Evolutionary conservation across 169 alveolate species (phyloP).

Genomic region (Plasmodium malariae): DNA sequence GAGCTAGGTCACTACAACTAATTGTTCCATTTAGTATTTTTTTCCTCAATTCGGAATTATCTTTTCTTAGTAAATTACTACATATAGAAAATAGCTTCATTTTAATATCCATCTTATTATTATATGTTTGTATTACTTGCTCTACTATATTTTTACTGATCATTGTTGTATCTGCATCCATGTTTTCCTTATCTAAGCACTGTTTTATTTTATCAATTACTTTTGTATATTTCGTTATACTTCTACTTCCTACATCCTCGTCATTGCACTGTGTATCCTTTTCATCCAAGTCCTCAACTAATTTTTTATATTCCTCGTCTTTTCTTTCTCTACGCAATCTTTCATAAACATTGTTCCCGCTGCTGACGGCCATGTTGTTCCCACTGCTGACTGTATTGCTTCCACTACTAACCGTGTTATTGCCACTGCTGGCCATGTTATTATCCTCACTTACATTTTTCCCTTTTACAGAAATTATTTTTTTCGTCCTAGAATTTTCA

Average conservation of each 20-base stretch:
- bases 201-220: constrained; percentile 62
- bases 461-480: background rate
- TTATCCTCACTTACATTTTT: background rate
- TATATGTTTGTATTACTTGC: constrained; percentile 31
- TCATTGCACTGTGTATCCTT: background rate
- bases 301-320: background rate
- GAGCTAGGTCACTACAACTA: constrained; percentile 24
- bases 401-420: background rate
- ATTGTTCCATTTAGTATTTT: constrained; percentile 51
- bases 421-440: background rate
- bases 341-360: background rate
- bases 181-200: constrained; percentile 37
- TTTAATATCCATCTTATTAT: constrained; percentile 49
- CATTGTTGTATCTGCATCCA: constrained; percentile 5
- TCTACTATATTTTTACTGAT: constrained; percentile 60
- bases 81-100: constrained; percentile 62
- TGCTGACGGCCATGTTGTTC: background rate
- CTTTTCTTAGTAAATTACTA: constrained; percentile 43
- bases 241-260: constrained; percentile 5
- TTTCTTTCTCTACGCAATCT: constrained; percentile 3
- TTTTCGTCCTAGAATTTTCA: background rate
- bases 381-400: background rate
- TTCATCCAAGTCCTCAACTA: background rate
- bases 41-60: constrained; percentile 59
- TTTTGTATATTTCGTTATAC: constrained; percentile 29